These are phyloP conservation scores for Russula vinacea DNA, from an alignment of 768 basidiomycete genomes.

Conservation along the genomic window DNA sequence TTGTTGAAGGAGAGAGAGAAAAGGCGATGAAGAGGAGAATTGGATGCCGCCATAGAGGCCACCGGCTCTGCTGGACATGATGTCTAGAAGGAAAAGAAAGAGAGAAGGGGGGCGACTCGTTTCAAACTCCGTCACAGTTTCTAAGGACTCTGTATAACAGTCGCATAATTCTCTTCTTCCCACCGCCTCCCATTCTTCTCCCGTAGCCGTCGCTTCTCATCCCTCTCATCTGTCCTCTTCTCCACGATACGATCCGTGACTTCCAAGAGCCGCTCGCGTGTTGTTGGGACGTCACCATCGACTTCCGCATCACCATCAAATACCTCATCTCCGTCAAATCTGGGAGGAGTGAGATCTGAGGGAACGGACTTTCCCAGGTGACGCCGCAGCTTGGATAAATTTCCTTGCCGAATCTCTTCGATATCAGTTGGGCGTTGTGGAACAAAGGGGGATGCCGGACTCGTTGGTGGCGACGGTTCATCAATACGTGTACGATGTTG, in stretches of 20 bases:
- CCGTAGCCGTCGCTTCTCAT: conserved; percentile 37
- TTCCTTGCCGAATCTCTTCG: conserved; percentile 11
- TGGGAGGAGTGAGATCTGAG: conserved; percentile 31
- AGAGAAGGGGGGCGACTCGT: background rate
- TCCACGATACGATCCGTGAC: background rate
- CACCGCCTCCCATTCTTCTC: conserved; percentile 42
- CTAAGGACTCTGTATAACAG: conserved; percentile 39
- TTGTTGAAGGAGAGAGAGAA: conserved; percentile 44
- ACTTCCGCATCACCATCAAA: background rate
- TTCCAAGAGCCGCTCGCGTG: background rate
- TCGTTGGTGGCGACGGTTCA: background rate
- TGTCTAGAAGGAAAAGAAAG: conserved; percentile 26
- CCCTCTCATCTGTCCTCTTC: background rate
- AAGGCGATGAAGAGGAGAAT: conserved; percentile 67
- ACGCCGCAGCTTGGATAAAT: conserved; percentile 36
- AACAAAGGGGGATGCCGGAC: conserved; percentile 3
- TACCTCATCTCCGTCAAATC: conserved; percentile 22
- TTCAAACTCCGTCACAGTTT: conserved; percentile 16
- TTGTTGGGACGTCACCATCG: background rate
- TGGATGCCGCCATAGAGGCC: conserved; percentile 86
- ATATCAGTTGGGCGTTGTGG: conserved; percentile 7
- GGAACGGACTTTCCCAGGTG: conserved; percentile 38
- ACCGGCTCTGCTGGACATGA: conserved; percentile 75
- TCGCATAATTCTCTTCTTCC: conserved; percentile 39
- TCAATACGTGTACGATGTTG: background rate